Conservation (phyloP, 441 rosid genomes). For the Jatropha multifida region DNA sequence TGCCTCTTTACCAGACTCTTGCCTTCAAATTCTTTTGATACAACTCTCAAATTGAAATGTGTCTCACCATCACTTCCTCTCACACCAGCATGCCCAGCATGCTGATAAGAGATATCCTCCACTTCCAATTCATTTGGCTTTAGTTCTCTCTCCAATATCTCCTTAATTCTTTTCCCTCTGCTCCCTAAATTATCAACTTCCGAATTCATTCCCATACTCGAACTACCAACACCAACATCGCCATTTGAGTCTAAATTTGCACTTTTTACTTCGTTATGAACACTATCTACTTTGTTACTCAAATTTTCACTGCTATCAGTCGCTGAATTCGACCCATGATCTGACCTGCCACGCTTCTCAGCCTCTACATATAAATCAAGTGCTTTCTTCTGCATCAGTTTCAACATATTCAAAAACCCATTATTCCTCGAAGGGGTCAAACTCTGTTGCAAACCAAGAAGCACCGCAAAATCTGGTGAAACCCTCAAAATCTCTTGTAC, state of each 20-base stretch:
- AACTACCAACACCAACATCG: constrained; percentile 16
- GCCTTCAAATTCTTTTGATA: constrained; percentile 64
- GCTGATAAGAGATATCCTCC: constrained; percentile 71
- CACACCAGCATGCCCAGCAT: constrained; percentile 68
- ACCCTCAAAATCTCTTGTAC: constrained; percentile 69
- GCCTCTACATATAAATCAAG: constrained; percentile 43
- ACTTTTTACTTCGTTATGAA: constrained; percentile 1
- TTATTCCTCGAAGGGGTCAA: constrained; percentile 81
- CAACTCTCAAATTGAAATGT: constrained; percentile 63
- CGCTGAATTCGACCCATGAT: constrained; percentile 1
- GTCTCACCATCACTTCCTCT: constrained; percentile 66
- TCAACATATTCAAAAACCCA: constrained; percentile 86
- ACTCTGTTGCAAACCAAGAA: constrained; percentile 82
- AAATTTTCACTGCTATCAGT: neutral
- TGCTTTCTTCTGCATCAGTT: constrained; percentile 86
- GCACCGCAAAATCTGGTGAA: constrained; percentile 75
- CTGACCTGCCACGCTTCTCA: constrained; percentile 23
- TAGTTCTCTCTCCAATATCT: constrained; percentile 59
- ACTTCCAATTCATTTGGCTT: constrained; percentile 54
- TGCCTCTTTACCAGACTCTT: constrained; percentile 77
- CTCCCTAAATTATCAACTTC: constrained; percentile 47
- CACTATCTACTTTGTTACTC: neutral
- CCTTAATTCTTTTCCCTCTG: constrained; percentile 71
- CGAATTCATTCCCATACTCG: constrained; percentile 20
- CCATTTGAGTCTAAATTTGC: constrained; percentile 22